These are phyloP conservation scores for Thermothelomyces thermophilus DNA, from an alignment of 2,329 filamentous ascomycete species.

Conservation along the genomic window DNA sequence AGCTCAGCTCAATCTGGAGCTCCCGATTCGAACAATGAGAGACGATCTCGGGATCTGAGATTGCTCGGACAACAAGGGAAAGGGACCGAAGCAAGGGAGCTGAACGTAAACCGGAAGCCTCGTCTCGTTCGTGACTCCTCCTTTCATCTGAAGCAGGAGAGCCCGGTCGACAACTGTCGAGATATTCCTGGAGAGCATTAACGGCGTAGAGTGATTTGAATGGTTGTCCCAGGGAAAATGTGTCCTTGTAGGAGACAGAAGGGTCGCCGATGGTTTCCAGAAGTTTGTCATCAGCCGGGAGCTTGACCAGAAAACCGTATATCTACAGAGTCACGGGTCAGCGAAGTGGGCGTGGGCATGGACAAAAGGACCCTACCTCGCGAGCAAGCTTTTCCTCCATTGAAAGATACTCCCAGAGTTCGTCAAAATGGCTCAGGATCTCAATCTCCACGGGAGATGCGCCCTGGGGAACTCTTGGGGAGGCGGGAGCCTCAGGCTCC, in stretches of 20 bases:
- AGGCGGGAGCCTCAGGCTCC: conserved; percentile 41
- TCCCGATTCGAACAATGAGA: conserved; percentile 37
- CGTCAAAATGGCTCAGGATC: conserved; percentile 73
- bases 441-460: conserved; percentile 65
- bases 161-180: conserved; percentile 34
- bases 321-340: conserved; percentile 40
- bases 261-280: conserved; percentile 52
- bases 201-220: conserved; percentile 70
- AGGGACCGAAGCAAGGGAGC: conserved; percentile 41
- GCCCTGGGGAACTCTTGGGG: conserved; percentile 41
- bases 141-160: background rate
- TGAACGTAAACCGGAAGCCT: conserved; percentile 23
- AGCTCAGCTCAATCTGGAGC: conserved; percentile 44
- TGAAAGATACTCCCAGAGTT: conserved; percentile 74
- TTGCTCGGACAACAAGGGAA: conserved; percentile 51
- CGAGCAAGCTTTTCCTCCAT: conserved; percentile 63
- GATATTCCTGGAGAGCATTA: conserved; percentile 57
- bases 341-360: background rate
- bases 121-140: conserved; percentile 21
- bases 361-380: conserved; percentile 43
- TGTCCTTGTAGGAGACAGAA: conserved; percentile 46
- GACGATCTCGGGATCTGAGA: conserved; percentile 51
- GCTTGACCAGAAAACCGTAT: conserved; percentile 61
- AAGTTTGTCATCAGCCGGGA: conserved; percentile 61
- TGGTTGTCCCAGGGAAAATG: conserved; percentile 63